Evolutionary conservation across 148 eudicot genomes (phyloP), one percentile per base, ranked within the genome.

Genomic region (Rhododendron williamsianum): DNA sequence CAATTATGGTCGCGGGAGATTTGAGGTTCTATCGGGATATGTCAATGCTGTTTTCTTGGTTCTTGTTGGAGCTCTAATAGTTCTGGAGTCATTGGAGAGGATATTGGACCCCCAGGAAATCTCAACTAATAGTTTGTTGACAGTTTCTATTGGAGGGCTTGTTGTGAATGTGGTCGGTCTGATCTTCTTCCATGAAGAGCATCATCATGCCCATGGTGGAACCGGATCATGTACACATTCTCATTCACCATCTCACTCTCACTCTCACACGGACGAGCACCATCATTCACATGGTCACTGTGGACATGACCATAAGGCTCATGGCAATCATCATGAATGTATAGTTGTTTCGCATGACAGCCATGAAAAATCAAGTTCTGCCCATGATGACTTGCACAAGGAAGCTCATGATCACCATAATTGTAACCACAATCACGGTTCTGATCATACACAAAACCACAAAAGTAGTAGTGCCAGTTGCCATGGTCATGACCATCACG

Each of bases 151-250:
- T 52, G 99, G 99, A 30, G 99, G 99, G 27, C 92, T 97, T 60
- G 84, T 95, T 71, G 99, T 97, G 72, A 97, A 97, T 90, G 85
- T 97, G 81, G 89, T 97, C 16, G 99, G 99, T 38, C 91, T 97
- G 86, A 91, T 97, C 16, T 97, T 95, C 85, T 97, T 97, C 85
- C 99, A 97, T 4, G 99, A 97, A 85, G 99, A 97, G 86, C 99
- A 97, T 90, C 99, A 97, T 92, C 98, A 93, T 90, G 99, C 99
- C 71, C 99, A 97, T 90, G 98, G 99, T 67, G 98, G 96, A 74
- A 81, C 85, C 27, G 92, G 94, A 79, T 85, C 94, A 38, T 93
- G 96, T 89, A 90, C 96, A 6, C 99, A 96, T 81, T 91, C 92
- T 0, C 91, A 91, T 41, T 83, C 93, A 2, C 86, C 90, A 33